Evolutionary conservation across 139 green algal species (phyloP).

Genomic region (Volvox reticuliferus): DNA sequence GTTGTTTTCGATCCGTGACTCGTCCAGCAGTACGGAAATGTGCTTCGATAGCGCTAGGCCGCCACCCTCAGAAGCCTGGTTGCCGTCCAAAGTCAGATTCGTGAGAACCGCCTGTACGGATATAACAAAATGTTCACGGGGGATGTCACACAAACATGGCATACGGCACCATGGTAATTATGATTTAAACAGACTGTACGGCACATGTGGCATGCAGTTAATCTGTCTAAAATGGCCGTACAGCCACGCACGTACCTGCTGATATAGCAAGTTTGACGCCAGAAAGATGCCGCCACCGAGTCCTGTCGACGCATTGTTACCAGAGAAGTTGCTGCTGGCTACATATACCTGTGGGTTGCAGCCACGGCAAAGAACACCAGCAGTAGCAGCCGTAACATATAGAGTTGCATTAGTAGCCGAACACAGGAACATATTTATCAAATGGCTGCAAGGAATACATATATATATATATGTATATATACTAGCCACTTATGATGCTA

Average conservation of each 20-base stretch:
- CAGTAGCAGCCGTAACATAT: background rate
- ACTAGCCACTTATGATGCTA: too few relatives aligned
- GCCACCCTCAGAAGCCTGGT: background rate
- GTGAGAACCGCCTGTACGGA: background rate
- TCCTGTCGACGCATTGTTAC: background rate
- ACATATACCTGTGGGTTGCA: conserved; percentile 4
- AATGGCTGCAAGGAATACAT: too few relatives aligned
- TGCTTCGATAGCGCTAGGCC: background rate
- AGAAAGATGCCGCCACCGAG: background rate
- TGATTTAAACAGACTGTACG: too few relatives aligned
- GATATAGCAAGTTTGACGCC: background rate
- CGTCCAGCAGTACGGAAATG: background rate
- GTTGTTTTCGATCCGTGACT: background rate
- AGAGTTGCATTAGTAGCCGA: too few relatives aligned
- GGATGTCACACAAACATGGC: background rate
- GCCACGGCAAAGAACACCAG: background rate
- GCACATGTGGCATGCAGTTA: too few relatives aligned
- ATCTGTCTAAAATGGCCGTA: too few relatives aligned
- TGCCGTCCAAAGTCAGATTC: background rate
- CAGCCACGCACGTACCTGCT: conserved; percentile 33
- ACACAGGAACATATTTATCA: too few relatives aligned
- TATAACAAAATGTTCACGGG: background rate
- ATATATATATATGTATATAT: too few relatives aligned
- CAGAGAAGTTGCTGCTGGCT: background rate
- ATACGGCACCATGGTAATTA: background rate